These are phyloP conservation scores for Tuber magnatum DNA, from an alignment of 495 filamentous ascomycete genomes.

Conservation along the genomic window DNA sequence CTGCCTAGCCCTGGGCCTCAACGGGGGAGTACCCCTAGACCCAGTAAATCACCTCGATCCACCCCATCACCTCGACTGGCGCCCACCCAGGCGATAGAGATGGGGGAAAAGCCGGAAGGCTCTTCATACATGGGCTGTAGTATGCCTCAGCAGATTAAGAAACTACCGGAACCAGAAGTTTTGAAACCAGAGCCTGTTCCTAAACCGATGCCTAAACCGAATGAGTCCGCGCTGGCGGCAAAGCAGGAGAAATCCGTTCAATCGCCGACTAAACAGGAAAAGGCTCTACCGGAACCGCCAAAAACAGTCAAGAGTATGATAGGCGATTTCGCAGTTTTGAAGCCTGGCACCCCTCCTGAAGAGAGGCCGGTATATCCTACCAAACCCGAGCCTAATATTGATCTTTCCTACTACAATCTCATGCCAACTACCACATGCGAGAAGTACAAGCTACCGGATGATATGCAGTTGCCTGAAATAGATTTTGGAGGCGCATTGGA, in stretches of 20 bases:
- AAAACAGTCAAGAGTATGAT: not conserved
- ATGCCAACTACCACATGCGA: not conserved
- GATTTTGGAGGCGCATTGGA: not conserved
- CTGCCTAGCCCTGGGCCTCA: not conserved
- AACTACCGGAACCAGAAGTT: not conserved
- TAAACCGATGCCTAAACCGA: not conserved
- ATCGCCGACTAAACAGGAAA: not conserved
- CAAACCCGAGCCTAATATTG: not conserved
- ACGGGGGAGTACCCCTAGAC: not conserved
- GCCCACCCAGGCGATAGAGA: not conserved
- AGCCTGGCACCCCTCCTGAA: not conserved
- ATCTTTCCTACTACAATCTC: not conserved
- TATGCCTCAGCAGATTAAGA: not conserved
- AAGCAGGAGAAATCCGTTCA: not conserved
- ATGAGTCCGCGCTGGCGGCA: not conserved
- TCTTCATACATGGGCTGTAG: not conserved
- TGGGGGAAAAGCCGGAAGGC: not conserved
- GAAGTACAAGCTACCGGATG: not conserved
- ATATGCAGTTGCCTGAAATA: conserved; percentile 3
- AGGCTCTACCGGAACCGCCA: not conserved
- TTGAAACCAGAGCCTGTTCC: not conserved
- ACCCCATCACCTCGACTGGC: not conserved
- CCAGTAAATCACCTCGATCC: not conserved
- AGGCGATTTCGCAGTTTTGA: not conserved
- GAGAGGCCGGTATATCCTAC: not conserved